Conservation (phyloP, 2,329 filamentous ascomycete genomes). For the Clonostachys solani region DNA sequence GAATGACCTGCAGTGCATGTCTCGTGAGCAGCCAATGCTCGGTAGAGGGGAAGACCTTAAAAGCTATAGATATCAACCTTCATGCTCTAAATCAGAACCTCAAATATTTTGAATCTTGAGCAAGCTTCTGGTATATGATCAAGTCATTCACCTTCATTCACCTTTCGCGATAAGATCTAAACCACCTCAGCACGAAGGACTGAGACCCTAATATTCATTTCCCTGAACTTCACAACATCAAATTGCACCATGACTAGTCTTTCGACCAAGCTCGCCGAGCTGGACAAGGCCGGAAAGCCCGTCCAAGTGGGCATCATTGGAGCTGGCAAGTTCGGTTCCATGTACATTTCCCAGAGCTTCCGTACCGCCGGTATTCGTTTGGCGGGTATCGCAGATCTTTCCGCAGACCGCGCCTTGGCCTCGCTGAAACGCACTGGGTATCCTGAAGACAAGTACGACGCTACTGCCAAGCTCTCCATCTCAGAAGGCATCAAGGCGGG, state of each 20-base stretch:
- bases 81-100: too few species aligned
- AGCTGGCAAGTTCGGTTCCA: constrained; percentile 39
- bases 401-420: constrained; percentile 29
- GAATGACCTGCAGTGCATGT: too few species aligned
- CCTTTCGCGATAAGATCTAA: too few species aligned
- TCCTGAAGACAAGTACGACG: constrained; percentile 29
- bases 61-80: too few species aligned
- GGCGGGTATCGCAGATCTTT: constrained; percentile 37
- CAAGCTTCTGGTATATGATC: too few species aligned
- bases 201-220: too few species aligned
- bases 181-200: too few species aligned
- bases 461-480: constrained; percentile 21
- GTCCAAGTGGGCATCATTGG: constrained; percentile 38
- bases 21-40: too few species aligned
- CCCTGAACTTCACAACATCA: not conserved
- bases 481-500: constrained; percentile 30
- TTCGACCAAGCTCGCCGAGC: constrained; percentile 32
- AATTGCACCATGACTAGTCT: constrained; percentile 24
- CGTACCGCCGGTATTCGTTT: constrained; percentile 33
- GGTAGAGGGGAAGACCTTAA: too few species aligned
- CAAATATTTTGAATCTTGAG: too few species aligned
- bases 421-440: constrained; percentile 33
- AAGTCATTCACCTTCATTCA: too few species aligned
- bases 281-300: constrained; percentile 28
- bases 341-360: constrained; percentile 40